phyloP scores from a whole-genome alignment of 805 yeast genomes.

The Maudiozyma pseudohumilis region DNA sequence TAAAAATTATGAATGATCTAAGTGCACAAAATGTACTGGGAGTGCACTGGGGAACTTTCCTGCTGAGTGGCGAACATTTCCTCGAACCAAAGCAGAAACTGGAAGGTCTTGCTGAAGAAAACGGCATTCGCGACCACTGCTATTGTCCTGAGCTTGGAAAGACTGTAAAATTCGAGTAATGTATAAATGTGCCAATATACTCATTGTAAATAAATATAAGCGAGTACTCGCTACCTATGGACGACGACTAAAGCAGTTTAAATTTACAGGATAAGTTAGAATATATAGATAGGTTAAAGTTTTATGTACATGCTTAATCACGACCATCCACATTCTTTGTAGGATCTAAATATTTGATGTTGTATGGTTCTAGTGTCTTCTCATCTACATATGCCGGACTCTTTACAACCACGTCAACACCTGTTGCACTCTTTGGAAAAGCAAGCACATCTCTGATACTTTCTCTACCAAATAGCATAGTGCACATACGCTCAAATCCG shows the following conservation, averaged over 20 bases:
- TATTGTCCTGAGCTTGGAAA: constrained; percentile 67
- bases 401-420: constrained; percentile 78
- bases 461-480: constrained; percentile 69
- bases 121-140: constrained; percentile 31
- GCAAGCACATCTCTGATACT: constrained; percentile 91
- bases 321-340: not conserved
- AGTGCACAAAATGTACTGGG: constrained; percentile 61
- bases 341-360: constrained; percentile 11
- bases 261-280: no score
- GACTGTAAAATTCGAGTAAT: constrained; percentile 41
- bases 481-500: constrained; percentile 88
- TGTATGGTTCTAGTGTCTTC: constrained; percentile 45
- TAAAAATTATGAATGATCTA: constrained; percentile 55
- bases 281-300: no score
- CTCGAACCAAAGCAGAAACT: constrained; percentile 68
- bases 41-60: constrained; percentile 95
- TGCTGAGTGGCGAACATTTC: constrained; percentile 78
- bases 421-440: constrained; percentile 87
- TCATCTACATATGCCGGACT: constrained; percentile 64
- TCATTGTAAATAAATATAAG: constrained; percentile 1
- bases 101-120: constrained; percentile 37
- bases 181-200: not conserved
- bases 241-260: no score
- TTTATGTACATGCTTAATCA: not conserved
- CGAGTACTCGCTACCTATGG: no score